Base-by-base conservation (phyloP, 176 grass and related monocot species). In the Guadua angustifolia region DNA sequence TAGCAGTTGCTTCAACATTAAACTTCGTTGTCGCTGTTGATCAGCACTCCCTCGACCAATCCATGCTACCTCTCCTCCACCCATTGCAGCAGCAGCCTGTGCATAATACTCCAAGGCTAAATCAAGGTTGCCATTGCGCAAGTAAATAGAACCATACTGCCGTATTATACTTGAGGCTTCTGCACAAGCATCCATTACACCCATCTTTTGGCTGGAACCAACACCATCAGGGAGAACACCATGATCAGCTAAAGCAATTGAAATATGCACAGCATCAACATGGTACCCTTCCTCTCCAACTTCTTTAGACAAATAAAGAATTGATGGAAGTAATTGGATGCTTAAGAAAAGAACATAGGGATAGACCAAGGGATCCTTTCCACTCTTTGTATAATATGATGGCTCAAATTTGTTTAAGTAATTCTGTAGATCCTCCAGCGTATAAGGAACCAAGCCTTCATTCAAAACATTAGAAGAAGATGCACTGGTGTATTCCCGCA, bases 321-420 rank as follows among this genome's bases (percentile, higher is more conserved):
- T 87, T 83, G 91, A 91, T 74, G 93, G 93, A 79, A 99, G 85
- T 79, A 92, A 92, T 69, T 99, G 96, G 57, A 99, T 90, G 81
- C 96, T 99, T 78, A 99, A 90, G 82, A 99, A 88, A 49, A 99
- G 77, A 77, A 99, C 75, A 79, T 99, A 99, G 19, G 96, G 93
- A 90, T 99, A 99, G 55, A 94, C 84, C 47, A 99, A 73, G 43
- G 93, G 96, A 74, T 99, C 96, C 84, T 90, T 92, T 73, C 93
- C 96, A 88, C 73, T 99, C 77, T 99, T 99, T 6, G 96, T 95
- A 87, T 99, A 99, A 81, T 95, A 99, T 22, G 89, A 94, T 74
- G 96, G 88, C 71, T 95, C 96, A 75, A 95, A 99, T 75, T 95
- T 95, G 85, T 99, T 99, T 68, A 95, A 89, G 56, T 99, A 99